Evolutionary conservation across 495 filamentous ascomycete genomes (phyloP).

Genomic region (Ascobolus immersus): DNA sequence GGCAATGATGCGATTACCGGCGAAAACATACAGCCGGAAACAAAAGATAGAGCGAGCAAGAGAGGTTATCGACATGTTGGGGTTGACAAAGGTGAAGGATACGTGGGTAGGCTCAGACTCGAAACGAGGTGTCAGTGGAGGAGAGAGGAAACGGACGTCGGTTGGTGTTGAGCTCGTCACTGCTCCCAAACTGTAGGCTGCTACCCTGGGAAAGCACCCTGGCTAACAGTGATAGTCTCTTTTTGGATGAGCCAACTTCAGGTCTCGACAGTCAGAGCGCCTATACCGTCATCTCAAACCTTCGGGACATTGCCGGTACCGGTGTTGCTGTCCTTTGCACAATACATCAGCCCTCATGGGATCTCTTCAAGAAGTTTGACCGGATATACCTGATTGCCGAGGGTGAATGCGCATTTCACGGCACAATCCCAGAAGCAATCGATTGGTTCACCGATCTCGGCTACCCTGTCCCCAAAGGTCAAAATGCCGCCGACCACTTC

Average conservation of each 20-base stretch:
- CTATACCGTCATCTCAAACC: slow-evolving; percentile 54
- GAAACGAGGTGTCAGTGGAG: slow-evolving; percentile 76
- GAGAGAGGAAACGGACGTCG: slow-evolving; percentile 69
- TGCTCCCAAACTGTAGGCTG: slow-evolving; percentile 62
- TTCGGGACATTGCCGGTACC: slow-evolving; percentile 56
- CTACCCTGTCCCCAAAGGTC: not conserved
- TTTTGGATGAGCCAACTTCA: slow-evolving; percentile 74
- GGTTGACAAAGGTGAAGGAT: slow-evolving; percentile 71
- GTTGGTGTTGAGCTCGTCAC: slow-evolving; percentile 83
- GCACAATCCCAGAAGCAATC: not conserved
- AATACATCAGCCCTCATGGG: slow-evolving; percentile 78
- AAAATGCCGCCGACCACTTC: slow-evolving; percentile 1
- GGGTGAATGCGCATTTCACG: slow-evolving; percentile 67
- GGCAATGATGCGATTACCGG: slow-evolving; percentile 62
- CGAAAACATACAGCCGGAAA: slow-evolving; percentile 30
- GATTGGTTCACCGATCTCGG: not conserved
- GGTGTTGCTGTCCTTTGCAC: slow-evolving; percentile 78
- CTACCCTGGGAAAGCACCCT: no score
- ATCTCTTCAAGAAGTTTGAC: slow-evolving; percentile 81
- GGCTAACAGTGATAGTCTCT: no score
- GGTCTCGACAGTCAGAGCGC: slow-evolving; percentile 68
- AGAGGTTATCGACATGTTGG: slow-evolving; percentile 68
- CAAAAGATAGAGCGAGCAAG: slow-evolving; percentile 77
- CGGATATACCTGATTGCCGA: slow-evolving; percentile 56
- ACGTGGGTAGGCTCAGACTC: slow-evolving; percentile 71